Conservation (phyloP, 306 rosid genomes). For the Cotoneaster glaucophyllus region DNA sequence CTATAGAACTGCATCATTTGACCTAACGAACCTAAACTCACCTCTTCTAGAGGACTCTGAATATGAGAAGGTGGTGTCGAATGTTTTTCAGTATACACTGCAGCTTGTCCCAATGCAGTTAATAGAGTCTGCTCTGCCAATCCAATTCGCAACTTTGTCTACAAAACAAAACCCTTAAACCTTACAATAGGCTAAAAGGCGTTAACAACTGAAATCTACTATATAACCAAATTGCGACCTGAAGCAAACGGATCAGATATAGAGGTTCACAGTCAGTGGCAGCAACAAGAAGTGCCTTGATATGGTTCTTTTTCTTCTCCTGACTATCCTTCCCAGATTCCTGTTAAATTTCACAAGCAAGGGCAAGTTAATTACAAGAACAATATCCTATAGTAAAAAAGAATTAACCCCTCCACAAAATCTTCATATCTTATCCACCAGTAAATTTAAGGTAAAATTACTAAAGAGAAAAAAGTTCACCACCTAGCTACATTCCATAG, state of each 20-base stretch:
- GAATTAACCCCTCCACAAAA: neutral
- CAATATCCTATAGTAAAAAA: neutral
- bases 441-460: neutral
- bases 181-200: constrained; percentile 19
- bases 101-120: constrained; percentile 94
- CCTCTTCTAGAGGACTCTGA: constrained; percentile 84
- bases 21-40: constrained; percentile 22
- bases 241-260: constrained; percentile 75
- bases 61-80: constrained; percentile 55
- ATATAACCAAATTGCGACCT: constrained; percentile 44
- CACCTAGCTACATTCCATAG: neutral
- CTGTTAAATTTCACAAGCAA: constrained; percentile 32
- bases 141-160: constrained; percentile 86
- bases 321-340: constrained; percentile 96
- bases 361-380: neutral
- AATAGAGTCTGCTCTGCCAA: constrained; percentile 83
- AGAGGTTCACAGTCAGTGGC: constrained; percentile 91
- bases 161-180: constrained; percentile 12
- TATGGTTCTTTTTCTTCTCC: constrained; percentile 83
- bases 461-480: neutral
- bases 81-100: constrained; percentile 63
- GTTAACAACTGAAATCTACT: constrained; percentile 12
- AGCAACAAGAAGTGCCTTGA: constrained; percentile 84
- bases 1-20: constrained; percentile 5
- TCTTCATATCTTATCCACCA: neutral